These are phyloP conservation scores for Neurospora sp. DNA, from an alignment of 495 filamentous ascomycete species.

Conservation along the genomic window DNA sequence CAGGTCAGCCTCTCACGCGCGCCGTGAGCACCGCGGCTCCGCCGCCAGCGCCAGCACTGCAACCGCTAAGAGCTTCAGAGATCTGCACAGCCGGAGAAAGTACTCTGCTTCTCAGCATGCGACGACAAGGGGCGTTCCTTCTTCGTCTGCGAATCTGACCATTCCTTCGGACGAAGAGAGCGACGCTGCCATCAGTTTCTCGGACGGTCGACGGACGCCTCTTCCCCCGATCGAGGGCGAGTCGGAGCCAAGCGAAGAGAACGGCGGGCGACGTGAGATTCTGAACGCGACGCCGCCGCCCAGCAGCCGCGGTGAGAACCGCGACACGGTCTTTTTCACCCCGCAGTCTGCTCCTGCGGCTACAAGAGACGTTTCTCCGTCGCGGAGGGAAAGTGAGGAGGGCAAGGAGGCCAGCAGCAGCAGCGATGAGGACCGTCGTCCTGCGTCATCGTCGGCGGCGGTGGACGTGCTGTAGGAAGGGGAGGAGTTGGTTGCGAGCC, in stretches of 20 bases:
- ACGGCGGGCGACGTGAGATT: conserved; percentile 1
- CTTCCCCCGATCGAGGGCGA: conserved; percentile 42
- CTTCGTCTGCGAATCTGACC: conserved; percentile 16
- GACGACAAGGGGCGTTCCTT: conserved; percentile 9
- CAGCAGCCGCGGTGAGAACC: conserved; percentile 11
- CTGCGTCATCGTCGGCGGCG: background rate
- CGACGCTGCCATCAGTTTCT: conserved; percentile 45
- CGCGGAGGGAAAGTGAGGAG: conserved; percentile 6
- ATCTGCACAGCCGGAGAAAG: conserved; percentile 34
- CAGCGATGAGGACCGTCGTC: background rate
- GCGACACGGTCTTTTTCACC: conserved; percentile 33
- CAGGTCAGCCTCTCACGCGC: conserved; percentile 15
- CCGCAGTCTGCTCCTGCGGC: conserved; percentile 32
- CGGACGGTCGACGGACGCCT: conserved; percentile 44
- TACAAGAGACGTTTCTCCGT: conserved; percentile 7
- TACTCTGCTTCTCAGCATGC: conserved; percentile 36
- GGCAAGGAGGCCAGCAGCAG: conserved; percentile 5
- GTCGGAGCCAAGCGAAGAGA: conserved; percentile 8
- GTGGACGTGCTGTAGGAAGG: conserved; percentile 7
- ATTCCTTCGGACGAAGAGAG: conserved; percentile 45
- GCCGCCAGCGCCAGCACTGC: conserved; percentile 46
- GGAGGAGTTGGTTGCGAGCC: conserved; percentile 25
- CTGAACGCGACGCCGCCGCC: conserved; percentile 15
- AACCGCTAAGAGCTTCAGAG: conserved; percentile 45
- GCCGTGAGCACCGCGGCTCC: conserved; percentile 37